Base-by-base conservation (phyloP, 2,329 filamentous ascomycete genomes). In the Aspergillus uvarum region DNA sequence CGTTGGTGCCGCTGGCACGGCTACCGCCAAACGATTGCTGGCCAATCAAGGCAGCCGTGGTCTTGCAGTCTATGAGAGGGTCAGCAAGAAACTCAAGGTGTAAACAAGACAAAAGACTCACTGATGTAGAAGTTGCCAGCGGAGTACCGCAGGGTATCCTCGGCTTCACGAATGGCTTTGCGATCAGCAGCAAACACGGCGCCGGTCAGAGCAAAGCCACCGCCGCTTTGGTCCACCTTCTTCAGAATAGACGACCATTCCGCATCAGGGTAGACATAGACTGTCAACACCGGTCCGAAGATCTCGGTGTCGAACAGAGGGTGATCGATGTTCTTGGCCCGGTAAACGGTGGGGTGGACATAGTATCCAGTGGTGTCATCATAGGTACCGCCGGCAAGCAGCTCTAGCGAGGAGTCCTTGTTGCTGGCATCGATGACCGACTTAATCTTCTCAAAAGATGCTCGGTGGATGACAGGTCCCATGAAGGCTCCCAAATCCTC, bases 391-490 rank as follows among this genome's bases (percentile, higher is more conserved):
- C 91, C 92, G 0, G 83, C 83, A 22, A 96, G 74, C 2, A 92
- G 81, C 72, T 89, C 83, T 19, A 96, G 81, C 59, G 88, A 85
- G 3, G 80, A 75, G 74, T 94, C 91, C 26, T 82, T 81, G 77
- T 90, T 91, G 48, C 90, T 89, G n/a, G 83, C 84, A 66, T 94
- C 89, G 60, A 96, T 94, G 59, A 88, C 87, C 6, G 82, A 82
- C 1, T 85, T 84, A 5, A 96, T 85, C 77, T 92, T 92, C 73
- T 92, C 85, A 80, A 96, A 96, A 10, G 88, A 89, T 8, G 81
- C 83, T 62, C 85, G 82, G 79, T 95, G 90, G 74, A 96, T 95
- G 56, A 96, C 91, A 14, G 91, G 91, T 14, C 90, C 91, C 72
- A 93, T 86, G 79, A 95, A 95, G 58, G 90, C 88, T 51, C 82